phyloP scores from a whole-genome alignment of 441 rosid genomes.

The Bruguiera hainesii region DNA sequence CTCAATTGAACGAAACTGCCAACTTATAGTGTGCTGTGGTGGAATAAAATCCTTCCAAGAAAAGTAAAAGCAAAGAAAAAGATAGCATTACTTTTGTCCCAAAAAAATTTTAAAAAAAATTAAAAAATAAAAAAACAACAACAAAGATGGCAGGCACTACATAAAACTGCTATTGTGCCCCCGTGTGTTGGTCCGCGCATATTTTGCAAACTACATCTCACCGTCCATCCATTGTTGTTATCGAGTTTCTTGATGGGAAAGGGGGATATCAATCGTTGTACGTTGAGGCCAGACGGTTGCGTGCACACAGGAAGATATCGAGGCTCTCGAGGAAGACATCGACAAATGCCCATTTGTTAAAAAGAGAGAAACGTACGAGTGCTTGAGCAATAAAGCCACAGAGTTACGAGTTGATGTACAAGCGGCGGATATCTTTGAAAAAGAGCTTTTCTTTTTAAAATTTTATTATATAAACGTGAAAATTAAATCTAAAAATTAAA shows the following conservation, averaged over 20 bases:
- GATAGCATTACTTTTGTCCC: too few relatives aligned
- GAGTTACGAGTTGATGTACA: neutral
- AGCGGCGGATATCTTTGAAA: constrained; percentile 17
- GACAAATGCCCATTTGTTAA: neutral
- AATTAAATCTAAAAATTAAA: too few relatives aligned
- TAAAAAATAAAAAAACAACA: neutral
- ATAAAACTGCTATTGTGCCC: constrained; percentile 1
- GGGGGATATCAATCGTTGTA: constrained; percentile 17
- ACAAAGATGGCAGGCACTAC: too few relatives aligned
- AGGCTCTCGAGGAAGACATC: neutral
- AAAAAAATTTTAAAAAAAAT: too few relatives aligned
- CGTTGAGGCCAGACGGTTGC: neutral
- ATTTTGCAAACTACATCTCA: neutral
- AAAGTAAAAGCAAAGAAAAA: too few relatives aligned
- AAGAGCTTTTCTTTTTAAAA: too few relatives aligned
- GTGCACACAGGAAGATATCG: neutral
- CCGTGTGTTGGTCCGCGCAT: neutral
- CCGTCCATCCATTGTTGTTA: constrained; percentile 24
- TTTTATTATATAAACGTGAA: too few relatives aligned
- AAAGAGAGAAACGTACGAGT: too few relatives aligned
- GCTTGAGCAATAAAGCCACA: too few relatives aligned
- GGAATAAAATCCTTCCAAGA: too few relatives aligned
- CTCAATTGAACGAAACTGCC: too few relatives aligned
- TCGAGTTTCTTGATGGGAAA: neutral
- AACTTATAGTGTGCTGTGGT: too few relatives aligned